Evolutionary conservation across 176 grass and related monocot genomes (phyloP), one percentile per base, ranked within the genome.

Genomic region (Saccharum spontaneum): DNA sequence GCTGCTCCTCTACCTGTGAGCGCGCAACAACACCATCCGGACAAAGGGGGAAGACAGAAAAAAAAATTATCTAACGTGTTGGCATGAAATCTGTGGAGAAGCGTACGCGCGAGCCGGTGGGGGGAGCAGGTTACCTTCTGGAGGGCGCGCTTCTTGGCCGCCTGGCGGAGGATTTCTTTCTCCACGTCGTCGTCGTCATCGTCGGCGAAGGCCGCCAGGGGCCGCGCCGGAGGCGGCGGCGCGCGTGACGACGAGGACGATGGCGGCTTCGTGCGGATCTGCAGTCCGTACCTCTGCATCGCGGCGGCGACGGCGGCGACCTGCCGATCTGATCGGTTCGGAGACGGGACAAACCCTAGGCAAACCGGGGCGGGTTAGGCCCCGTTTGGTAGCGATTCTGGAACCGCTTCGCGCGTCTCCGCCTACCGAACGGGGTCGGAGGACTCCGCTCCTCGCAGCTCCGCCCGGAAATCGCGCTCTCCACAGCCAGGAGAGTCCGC

Each of bases 201-300:
- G 14, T 71, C 88, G 9, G 89, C 93, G 79, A 95, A 95, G 20
- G 90, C 92, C 12, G 89, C 62, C n/a, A 94, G 84, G 6, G 91
- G 84, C 63, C 82, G 83, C 37, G 77, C 78, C 44, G 71, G 71
- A n/a, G 87, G 88, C 64, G 52, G 79, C 8, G 93, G n/a, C 2
- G n/a, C 8, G 55, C 88, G 72, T 20, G 73, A 84, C 66, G 88
- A 91, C 36, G 90, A 90, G 76, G 90, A 86, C 78, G 92, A 31
- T 48, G 63, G 43, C 24, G 77, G 83, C 55, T 94, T 94, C 61
- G 77, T 87, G 28, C 91, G 89, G 34, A 98, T 78, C 87, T 96
- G 89, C 31, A 98, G 79, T 7, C 97, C 93, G 90, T 94, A 98
- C 39, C 89, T 94, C 83, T 98, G 87, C 94, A 97, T 97, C 86